phyloP scores from a whole-genome alignment of 768 basidiomycete species.

The Candolleomyces eurysporus region DNA sequence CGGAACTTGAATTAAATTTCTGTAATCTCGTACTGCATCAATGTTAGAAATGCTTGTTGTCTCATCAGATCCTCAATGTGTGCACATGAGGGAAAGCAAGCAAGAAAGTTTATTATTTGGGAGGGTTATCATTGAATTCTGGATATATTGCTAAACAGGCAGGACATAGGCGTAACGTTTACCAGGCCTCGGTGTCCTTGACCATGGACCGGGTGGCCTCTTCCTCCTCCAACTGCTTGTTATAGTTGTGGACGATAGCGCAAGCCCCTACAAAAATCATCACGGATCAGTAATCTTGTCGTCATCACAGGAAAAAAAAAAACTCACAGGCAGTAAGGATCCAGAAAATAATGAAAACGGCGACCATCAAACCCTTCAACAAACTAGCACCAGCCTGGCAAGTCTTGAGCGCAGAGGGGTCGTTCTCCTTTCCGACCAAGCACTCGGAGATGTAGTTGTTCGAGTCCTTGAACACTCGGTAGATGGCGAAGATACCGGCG shows the following conservation, averaged over 20 bases:
- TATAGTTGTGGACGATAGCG: constrained; percentile 45
- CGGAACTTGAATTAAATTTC: neutral
- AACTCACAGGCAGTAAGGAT: constrained; percentile 48
- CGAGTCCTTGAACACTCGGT: constrained; percentile 40
- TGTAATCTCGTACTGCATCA: neutral
- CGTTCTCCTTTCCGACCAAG: constrained; percentile 25
- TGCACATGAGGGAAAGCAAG: neutral
- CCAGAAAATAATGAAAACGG: constrained; percentile 43
- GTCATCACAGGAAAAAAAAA: neutral
- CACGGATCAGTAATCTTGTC: neutral
- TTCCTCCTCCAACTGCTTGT: constrained; percentile 44
- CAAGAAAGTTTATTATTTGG: neutral
- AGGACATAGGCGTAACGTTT: constrained; percentile 10
- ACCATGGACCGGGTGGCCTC: constrained; percentile 33
- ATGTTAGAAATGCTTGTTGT: neutral
- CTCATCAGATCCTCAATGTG: neutral
- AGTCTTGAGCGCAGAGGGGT: constrained; percentile 25
- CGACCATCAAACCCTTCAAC: constrained; percentile 41
- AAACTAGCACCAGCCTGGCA: constrained; percentile 40
- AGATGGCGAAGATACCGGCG: constrained; percentile 42
- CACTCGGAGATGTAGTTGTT: constrained; percentile 38
- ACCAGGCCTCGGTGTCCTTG: constrained; percentile 47
- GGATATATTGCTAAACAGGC: neutral
- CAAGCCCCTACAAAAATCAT: constrained; percentile 36
- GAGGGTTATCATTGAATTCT: neutral